Evolutionary conservation across 192 early-diverging fungal species (phyloP), one percentile per base, ranked within the genome.

Genomic region (Podila epigama): DNA sequence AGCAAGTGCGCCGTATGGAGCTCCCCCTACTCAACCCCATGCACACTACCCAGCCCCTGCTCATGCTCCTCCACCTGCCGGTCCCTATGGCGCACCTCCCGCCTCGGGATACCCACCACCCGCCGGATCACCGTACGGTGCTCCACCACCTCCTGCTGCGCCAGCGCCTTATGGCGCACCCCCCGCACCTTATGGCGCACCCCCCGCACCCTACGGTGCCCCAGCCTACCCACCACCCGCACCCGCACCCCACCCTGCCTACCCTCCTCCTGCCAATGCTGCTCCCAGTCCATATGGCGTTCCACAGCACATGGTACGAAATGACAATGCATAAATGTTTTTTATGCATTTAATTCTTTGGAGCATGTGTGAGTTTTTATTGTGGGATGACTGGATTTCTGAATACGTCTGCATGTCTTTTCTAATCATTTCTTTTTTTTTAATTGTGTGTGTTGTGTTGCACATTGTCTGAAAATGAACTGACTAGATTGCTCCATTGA

Each of bases 11-110:
- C 50, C 36, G 22, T 56, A 59, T 31, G 59, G 67, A 52, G 79
- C 73, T 16, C 77, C 80, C 12, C 68, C 72, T 27, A 63, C 69
- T 18, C 75, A 79, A 20, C 68, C 67, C 33, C 77, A 65, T n/a
- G 39, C 63, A 15, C 58, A 69, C 13, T 34, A 40, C 11, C 80
- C 73, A 40, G 67, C 80, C 27, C 66, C 18, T 57, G 50, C 56
- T 34, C 63, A 50, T 54, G 25, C 61, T 27, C 36, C 32, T 33
- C 66, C 67, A n/a, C 55, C 57, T 11, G 60, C 73, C 22, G 57
- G 39, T 27, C 52, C 68, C 28, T 60, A 66, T 33, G 33, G 28
- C 7, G 25, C 51, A 32, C 67, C 37, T 1, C 63, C 70, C 0
- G 40, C 50, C 15, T 48, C 25, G 8, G 48, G 32, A 4, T 52